Conservation (phyloP, 768 basidiomycete genomes). For the Hemileccinum impolitum region DNA sequence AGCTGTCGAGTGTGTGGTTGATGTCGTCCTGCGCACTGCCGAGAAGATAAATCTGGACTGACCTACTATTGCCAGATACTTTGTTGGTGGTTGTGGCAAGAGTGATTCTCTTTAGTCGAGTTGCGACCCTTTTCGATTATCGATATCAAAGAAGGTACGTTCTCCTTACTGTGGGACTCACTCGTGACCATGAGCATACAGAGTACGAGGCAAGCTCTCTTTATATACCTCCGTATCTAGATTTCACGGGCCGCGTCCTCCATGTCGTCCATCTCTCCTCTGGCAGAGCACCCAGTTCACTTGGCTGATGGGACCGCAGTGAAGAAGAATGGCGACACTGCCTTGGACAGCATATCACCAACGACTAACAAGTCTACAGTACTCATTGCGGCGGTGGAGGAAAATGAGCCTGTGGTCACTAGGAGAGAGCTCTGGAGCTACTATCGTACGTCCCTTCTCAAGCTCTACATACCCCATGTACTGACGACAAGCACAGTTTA, state of each 20-base stretch:
- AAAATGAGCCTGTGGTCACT: slow-evolving; percentile 67
- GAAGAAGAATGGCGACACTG: slow-evolving; percentile 9
- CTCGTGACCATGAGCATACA: neutral
- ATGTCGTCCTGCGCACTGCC: too few relatives aligned
- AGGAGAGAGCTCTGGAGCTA: slow-evolving; percentile 77
- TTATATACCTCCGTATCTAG: neutral
- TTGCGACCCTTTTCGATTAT: too few relatives aligned
- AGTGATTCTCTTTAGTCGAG: too few relatives aligned
- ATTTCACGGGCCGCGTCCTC: neutral
- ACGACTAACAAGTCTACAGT: slow-evolving; percentile 15
- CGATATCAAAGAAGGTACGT: too few relatives aligned
- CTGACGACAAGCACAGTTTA: slow-evolving; percentile 48
- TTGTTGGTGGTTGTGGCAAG: neutral
- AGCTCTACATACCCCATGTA: neutral
- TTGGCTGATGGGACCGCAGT: slow-evolving; percentile 1
- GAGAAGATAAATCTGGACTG: neutral
- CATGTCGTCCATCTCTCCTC: slow-evolving; percentile 14
- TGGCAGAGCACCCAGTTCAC: slow-evolving; percentile 1
- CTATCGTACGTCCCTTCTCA: slow-evolving; percentile 44
- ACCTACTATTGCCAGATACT: neutral
- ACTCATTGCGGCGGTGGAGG: slow-evolving; percentile 39
- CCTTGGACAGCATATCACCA: slow-evolving; percentile 3
- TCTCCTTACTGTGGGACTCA: neutral
- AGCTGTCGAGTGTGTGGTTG: too few relatives aligned
- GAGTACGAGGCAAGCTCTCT: neutral